Evolutionary conservation across 2,329 filamentous ascomycete species (phyloP).

Genomic region (Diaporthe vaccinii): DNA sequence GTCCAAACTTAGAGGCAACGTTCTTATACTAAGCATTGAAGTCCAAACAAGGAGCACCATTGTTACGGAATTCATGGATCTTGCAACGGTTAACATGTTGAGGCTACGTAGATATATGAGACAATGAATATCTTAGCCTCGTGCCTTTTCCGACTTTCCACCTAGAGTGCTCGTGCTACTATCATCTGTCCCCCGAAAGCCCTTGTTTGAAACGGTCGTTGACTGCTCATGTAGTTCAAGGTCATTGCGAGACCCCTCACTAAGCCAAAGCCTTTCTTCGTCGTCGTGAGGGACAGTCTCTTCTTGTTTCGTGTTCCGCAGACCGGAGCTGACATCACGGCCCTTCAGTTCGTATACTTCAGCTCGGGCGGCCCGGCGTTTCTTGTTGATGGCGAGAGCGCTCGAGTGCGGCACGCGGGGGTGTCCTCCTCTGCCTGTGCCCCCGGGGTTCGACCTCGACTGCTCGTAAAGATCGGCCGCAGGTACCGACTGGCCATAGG

Average conservation of each 20-base stretch:
- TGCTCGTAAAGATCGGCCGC: not conserved
- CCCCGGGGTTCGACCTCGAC: not conserved
- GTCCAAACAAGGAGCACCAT: not conserved
- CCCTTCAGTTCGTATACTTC: not conserved
- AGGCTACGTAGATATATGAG: not conserved
- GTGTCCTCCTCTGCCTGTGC: not conserved
- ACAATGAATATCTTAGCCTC: not conserved
- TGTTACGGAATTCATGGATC: not conserved
- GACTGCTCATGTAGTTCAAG: not conserved
- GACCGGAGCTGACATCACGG: not conserved
- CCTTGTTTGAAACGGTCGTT: not conserved
- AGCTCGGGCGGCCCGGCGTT: not conserved
- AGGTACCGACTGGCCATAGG: constrained; percentile 12
- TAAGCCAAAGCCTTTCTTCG: not conserved
- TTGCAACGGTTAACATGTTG: not conserved
- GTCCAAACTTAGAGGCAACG: not conserved
- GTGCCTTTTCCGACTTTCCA: not conserved
- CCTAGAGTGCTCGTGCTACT: not conserved
- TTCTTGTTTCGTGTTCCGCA: not conserved
- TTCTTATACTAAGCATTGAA: too few species aligned
- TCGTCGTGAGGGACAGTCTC: not conserved
- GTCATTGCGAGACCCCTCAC: not conserved
- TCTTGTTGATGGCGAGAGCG: not conserved
- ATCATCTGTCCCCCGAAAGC: not conserved
- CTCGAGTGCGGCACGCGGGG: not conserved